Evolutionary conservation across 2,329 filamentous ascomycete genomes (phyloP).

Genomic region (Pyrenophora tritici-repentis): DNA sequence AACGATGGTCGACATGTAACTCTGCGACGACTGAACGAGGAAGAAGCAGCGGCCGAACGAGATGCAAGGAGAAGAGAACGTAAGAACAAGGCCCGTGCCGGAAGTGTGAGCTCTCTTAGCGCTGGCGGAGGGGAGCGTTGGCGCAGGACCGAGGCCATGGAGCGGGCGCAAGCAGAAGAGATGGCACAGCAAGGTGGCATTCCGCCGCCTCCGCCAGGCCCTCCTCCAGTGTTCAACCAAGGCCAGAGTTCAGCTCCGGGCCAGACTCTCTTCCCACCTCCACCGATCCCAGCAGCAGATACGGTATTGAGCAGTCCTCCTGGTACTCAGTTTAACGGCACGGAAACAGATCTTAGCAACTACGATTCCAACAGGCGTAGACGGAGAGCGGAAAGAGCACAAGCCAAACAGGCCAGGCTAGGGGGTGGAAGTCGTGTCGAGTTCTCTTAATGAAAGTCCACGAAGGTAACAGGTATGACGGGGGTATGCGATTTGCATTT

Average conservation of each 20-base stretch:
- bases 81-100: slow-evolving; percentile 44
- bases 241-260: slow-evolving; percentile 8
- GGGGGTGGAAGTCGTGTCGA: slow-evolving; percentile 49
- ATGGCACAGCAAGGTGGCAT: slow-evolving; percentile 32
- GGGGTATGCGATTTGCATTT: slow-evolving; percentile 11
- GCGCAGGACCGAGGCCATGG: slow-evolving; percentile 47
- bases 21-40: slow-evolving; percentile 63
- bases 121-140: slow-evolving; percentile 46
- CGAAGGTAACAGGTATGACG: slow-evolving; percentile 1
- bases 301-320: slow-evolving; percentile 46
- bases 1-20: slow-evolving; percentile 67
- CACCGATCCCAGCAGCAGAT: slow-evolving; percentile 39
- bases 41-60: slow-evolving; percentile 65
- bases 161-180: slow-evolving; percentile 42
- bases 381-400: slow-evolving; percentile 47
- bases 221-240: slow-evolving; percentile 29
- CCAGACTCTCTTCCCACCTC: slow-evolving; percentile 38
- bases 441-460: slow-evolving; percentile 40
- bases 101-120: slow-evolving; percentile 49
- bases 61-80: slow-evolving; percentile 59
- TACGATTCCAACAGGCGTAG: slow-evolving; percentile 48
- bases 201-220: slow-evolving; percentile 39
- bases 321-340: slow-evolving; percentile 43
- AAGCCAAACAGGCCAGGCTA: slow-evolving; percentile 42
- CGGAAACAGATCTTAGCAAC: slow-evolving; percentile 47